These are phyloP conservation scores for Mallotus nudiflorus DNA, from an alignment of 345 rosid species.

Conservation along the genomic window DNA sequence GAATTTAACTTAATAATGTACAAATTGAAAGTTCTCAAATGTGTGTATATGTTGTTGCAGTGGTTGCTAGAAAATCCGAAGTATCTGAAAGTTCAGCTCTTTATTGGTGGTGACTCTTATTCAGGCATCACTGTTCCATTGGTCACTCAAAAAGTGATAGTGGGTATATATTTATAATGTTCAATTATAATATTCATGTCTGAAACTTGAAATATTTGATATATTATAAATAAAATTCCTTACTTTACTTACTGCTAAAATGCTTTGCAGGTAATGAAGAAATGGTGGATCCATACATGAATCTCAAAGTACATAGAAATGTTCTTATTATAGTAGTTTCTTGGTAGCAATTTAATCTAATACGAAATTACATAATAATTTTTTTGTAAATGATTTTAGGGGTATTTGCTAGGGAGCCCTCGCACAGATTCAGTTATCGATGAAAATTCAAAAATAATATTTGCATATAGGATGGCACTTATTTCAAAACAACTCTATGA, in stretches of 20 bases:
- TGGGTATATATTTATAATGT: slow-evolving; percentile 14
- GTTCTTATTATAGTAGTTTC: too few species aligned
- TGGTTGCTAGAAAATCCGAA: slow-evolving; percentile 35
- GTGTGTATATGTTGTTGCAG: slow-evolving; percentile 35
- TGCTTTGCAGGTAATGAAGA: slow-evolving; percentile 24
- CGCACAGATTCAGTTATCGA: slow-evolving; percentile 27
- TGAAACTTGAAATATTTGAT: not conserved
- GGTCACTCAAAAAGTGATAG: slow-evolving; percentile 19
- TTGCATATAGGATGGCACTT: slow-evolving; percentile 48
- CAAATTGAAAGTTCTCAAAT: not conserved
- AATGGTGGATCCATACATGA: slow-evolving; percentile 20
- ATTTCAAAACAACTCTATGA: slow-evolving; percentile 58
- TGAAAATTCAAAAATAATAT: slow-evolving; percentile 33
- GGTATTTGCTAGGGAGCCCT: slow-evolving; percentile 52
- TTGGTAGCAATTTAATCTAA: not conserved
- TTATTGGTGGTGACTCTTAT: slow-evolving; percentile 39
- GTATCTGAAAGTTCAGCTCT: slow-evolving; percentile 24
- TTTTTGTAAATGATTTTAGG: slow-evolving; percentile 28
- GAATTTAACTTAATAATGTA: too few species aligned
- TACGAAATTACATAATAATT: not conserved
- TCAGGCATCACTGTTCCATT: slow-evolving; percentile 31
- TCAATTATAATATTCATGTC: too few species aligned
- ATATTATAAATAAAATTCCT: too few species aligned
- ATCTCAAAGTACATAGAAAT: slow-evolving; percentile 27
- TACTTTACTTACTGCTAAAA: too few species aligned